Evolutionary conservation across 2,329 filamentous ascomycete genomes (phyloP), one percentile per base, ranked within the genome.

Genomic region (Eurotiales sp.): DNA sequence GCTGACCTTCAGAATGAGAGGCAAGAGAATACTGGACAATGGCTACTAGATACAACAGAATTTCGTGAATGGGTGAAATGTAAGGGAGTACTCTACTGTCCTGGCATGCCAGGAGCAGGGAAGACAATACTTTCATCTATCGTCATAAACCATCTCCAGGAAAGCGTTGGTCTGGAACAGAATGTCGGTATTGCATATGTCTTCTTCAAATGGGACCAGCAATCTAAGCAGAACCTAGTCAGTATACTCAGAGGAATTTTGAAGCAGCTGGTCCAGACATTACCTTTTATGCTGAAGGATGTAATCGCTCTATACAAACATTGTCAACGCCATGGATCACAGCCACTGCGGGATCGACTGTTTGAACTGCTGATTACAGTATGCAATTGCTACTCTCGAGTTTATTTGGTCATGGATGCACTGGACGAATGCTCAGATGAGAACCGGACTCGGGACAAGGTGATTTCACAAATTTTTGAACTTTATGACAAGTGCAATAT

Each of bases 41-140:
- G 43, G 43, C 43, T 46, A 46, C 14, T 46, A 17, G 17, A 46
- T 17, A 19, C 43, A 17, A 46, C n/a, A 10, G 27, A 46, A 46
- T 46, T 46, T 25, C 25, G 21, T 17, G 27, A 46, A n/a, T 46
- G 43, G 27, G 12, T 46, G 3, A 30, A 46, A 6, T 12, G 15
- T 23, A 43, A 25, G 12, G 19, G 22, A 15, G 22, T 43, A 15
- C 22, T 43, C 19, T 43, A 23, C 14, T 80, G 74, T 50, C 67
- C 68, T 3, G 75, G 77, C 0, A 75, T 77, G 12, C 75, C 75
- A 0, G 76, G 77, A 2, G 71, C 74, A 0, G 75, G 77, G 0
- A 80, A 80, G 58, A 79, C 76, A 0, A 74, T 77, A 5, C 48
- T 76, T 0, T 59, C 72, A 0, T 68, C 75, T 0, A 68, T 71